These are phyloP conservation scores for Aspergillus leporis DNA, from an alignment of 495 filamentous ascomycete species.

Conservation along the genomic window DNA sequence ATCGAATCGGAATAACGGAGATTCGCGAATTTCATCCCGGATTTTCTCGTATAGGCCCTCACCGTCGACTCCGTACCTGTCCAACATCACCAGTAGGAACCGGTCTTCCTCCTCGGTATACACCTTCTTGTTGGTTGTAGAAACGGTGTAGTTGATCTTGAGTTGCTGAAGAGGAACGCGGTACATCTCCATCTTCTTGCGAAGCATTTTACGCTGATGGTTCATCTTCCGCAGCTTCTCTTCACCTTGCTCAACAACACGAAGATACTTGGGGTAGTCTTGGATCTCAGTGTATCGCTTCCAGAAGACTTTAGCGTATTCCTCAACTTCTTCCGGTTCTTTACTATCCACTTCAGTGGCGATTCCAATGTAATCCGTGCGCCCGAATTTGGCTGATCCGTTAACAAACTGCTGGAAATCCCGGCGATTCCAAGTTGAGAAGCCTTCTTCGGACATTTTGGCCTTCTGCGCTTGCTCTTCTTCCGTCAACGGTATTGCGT, in stretches of 20 bases:
- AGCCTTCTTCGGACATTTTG: constrained; percentile 76
- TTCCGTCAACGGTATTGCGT: constrained; percentile 84
- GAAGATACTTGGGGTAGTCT: constrained; percentile 83
- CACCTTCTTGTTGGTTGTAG: constrained; percentile 99
- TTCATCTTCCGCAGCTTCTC: constrained; percentile 83
- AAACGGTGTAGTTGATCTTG: constrained; percentile 97
- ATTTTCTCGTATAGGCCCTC: constrained; percentile 84
- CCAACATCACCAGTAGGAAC: constrained; percentile 90
- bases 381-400: constrained; percentile 88
- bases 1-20: constrained; percentile 93
- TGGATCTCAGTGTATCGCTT: constrained; percentile 82
- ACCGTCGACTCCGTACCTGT: constrained; percentile 84
- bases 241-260: constrained; percentile 87
- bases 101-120: constrained; percentile 99
- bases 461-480: constrained; percentile 86
- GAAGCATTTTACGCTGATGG: constrained; percentile 90
- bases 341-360: constrained; percentile 92
- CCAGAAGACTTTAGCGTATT: constrained; percentile 95
- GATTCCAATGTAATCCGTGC: constrained; percentile 79
- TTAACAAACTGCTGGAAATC: constrained; percentile 99
- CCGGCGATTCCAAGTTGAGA: constrained; percentile 90
- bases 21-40: constrained; percentile 89
- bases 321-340: constrained; percentile 76
- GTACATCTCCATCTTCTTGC: constrained; percentile 93
- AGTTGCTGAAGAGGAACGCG: constrained; percentile 95